Percentiles rank a stretch among this genome's conserved stretches.
These are phyloP conservation scores for Margaritispora aquatica DNA, from an alignment of 495 filamentous ascomycete genomes.

Conservation along the genomic window DNA sequence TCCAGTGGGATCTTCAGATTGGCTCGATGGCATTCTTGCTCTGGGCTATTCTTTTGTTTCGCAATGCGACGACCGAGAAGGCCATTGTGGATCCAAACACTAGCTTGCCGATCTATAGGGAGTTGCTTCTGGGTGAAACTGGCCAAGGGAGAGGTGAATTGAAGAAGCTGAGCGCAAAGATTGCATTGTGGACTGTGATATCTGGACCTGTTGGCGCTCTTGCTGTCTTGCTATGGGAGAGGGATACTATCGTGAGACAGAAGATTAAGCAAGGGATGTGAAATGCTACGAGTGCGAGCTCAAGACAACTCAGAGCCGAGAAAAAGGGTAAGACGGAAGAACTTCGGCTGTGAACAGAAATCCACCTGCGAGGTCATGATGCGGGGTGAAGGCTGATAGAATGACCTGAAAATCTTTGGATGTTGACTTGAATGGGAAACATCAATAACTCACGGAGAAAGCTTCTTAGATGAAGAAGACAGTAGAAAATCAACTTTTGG, in stretches of 20 bases:
- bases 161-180: constrained; percentile 32
- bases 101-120: constrained; percentile 7
- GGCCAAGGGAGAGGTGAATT: not conserved
- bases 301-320: too few species aligned
- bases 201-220: constrained; percentile 45
- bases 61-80: constrained; percentile 29
- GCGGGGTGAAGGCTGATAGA: too few species aligned
- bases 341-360: not conserved
- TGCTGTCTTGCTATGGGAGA: constrained; percentile 49
- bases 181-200: constrained; percentile 35
- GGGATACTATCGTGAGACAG: constrained; percentile 42
- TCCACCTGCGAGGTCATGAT: not conserved
- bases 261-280: constrained; percentile 17
- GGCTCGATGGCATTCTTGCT: constrained; percentile 43
- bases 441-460: too few species aligned
- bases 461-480: too few species aligned
- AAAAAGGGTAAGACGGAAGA: too few species aligned
- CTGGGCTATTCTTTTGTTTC: constrained; percentile 48
- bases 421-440: too few species aligned
- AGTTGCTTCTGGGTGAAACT: not conserved
- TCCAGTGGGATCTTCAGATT: constrained; percentile 54
- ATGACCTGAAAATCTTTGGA: too few species aligned
- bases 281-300: too few species aligned
- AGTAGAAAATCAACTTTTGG: too few species aligned
- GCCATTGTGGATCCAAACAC: constrained; percentile 6